Conservation (phyloP, 2,329 filamentous ascomycete genomes). For the Pseudogymnoascus sp. region DNA sequence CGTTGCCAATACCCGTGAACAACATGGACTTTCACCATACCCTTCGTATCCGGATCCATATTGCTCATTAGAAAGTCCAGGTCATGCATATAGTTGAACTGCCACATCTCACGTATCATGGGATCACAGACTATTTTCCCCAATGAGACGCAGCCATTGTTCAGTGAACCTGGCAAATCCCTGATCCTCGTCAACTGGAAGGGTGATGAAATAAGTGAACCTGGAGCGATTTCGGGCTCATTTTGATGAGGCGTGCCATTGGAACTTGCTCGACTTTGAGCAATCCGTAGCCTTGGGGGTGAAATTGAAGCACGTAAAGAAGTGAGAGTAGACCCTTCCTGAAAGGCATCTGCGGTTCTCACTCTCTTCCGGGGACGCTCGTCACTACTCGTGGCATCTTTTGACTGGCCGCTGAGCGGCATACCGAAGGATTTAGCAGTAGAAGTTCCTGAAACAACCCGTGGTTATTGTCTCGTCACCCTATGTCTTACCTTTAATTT, state of each 20-base stretch:
- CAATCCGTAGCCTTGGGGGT: slow-evolving; percentile 16
- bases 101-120: slow-evolving; percentile 46
- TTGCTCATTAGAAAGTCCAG: slow-evolving; percentile 50
- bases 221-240: not conserved
- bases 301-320: slow-evolving; percentile 21
- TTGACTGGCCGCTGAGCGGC: slow-evolving; percentile 10
- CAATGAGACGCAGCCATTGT: slow-evolving; percentile 47
- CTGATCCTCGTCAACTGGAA: slow-evolving; percentile 49
- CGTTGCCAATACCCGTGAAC: slow-evolving; percentile 59
- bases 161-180: slow-evolving; percentile 42
- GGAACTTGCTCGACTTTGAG: not conserved
- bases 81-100: slow-evolving; percentile 47
- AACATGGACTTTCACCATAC: slow-evolving; percentile 46
- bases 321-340: slow-evolving; percentile 8
- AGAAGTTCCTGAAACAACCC: not conserved
- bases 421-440: not conserved
- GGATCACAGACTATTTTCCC: slow-evolving; percentile 52
- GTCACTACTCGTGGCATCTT: slow-evolving; percentile 15
- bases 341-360: slow-evolving; percentile 11
- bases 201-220: slow-evolving; percentile 36
- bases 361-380: slow-evolving; percentile 22
- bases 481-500: not conserved
- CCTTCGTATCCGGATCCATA: slow-evolving; percentile 46
- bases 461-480: not conserved
- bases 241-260: not conserved